phyloP scores from a whole-genome alignment of 768 basidiomycete species.

The Pleurotus ostreatus region DNA sequence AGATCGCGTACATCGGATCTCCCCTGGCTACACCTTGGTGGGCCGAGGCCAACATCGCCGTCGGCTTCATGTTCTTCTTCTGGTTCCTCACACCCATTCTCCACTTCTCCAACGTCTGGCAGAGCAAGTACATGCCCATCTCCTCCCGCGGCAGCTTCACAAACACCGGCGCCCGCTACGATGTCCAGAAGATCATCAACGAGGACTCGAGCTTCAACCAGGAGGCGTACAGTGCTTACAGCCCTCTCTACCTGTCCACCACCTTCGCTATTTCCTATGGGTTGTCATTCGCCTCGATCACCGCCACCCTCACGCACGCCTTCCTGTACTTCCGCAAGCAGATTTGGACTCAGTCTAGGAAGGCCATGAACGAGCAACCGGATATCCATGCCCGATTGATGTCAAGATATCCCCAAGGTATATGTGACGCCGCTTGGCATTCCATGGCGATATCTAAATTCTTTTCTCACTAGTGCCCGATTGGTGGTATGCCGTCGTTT shows the following conservation, averaged over 20 bases:
- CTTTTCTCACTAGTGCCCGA: slow-evolving; percentile 52
- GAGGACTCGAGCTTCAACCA: slow-evolving; percentile 51
- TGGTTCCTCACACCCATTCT: slow-evolving; percentile 64
- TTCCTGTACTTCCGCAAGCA: slow-evolving; percentile 74
- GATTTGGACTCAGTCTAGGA: slow-evolving; percentile 67
- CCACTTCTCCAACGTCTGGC: slow-evolving; percentile 68
- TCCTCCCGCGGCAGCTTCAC: slow-evolving; percentile 65
- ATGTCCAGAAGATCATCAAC: slow-evolving; percentile 55
- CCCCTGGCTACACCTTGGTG: slow-evolving; percentile 83
- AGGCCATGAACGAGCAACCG: slow-evolving; percentile 72
- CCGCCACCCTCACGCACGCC: slow-evolving; percentile 70
- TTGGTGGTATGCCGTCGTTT: slow-evolving; percentile 79
- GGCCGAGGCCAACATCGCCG: slow-evolving; percentile 69
- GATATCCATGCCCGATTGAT: slow-evolving; percentile 85
- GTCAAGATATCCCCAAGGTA: slow-evolving; percentile 59
- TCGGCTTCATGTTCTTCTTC: slow-evolving; percentile 65
- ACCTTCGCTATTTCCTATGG: slow-evolving; percentile 80
- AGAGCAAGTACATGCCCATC: slow-evolving; percentile 57
- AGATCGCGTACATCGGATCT: slow-evolving; percentile 62
- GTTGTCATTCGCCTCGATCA: slow-evolving; percentile 79
- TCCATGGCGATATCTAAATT: background rate
- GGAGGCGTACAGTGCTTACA: slow-evolving; percentile 50
- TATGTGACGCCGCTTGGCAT: background rate
- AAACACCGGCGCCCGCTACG: slow-evolving; percentile 54
- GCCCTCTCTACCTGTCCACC: slow-evolving; percentile 61